Evolutionary conservation across 306 rosid species (phyloP).

Genomic region (Vigna unguiculata): DNA sequence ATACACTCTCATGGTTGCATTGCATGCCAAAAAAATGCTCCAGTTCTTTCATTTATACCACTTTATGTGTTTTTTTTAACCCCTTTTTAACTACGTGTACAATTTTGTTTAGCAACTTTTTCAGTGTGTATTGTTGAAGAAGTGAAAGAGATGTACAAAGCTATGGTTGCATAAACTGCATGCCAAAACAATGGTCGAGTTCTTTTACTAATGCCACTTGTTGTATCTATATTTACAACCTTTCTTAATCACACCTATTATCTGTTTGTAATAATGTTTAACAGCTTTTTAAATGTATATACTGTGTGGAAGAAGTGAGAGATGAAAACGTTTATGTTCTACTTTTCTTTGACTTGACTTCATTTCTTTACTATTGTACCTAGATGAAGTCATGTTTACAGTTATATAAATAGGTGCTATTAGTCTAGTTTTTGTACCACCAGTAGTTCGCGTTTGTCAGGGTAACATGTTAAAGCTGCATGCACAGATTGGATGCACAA

Average conservation of each 20-base stretch:
- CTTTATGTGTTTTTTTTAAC: background rate
- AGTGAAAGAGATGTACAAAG: background rate
- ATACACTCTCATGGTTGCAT: slow-evolving; percentile 27
- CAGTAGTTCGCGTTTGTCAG: slow-evolving; percentile 34
- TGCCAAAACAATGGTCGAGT: slow-evolving; percentile 37
- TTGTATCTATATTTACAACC: background rate
- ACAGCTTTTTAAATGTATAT: background rate
- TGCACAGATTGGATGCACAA: slow-evolving; percentile 8
- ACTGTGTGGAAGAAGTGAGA: background rate
- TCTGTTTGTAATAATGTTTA: background rate
- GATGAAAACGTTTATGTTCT: background rate
- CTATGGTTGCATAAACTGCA: slow-evolving; percentile 39
- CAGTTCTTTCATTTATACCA: background rate
- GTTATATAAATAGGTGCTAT: slow-evolving; percentile 5
- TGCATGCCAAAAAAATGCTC: slow-evolving; percentile 50
- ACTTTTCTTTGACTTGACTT: slow-evolving; percentile 34
- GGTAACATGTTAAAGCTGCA: slow-evolving; percentile 39
- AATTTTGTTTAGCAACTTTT: background rate
- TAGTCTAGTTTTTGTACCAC: slow-evolving; percentile 12
- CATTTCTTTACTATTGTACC: slow-evolving; percentile 4
- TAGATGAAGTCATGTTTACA: slow-evolving; percentile 29
- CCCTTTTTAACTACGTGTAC: background rate
- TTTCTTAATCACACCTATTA: background rate
- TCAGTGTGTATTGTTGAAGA: background rate
- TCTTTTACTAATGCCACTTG: background rate